These are phyloP conservation scores for Syzygium aqueum DNA, from an alignment of 345 rosid species.

Conservation along the genomic window DNA sequence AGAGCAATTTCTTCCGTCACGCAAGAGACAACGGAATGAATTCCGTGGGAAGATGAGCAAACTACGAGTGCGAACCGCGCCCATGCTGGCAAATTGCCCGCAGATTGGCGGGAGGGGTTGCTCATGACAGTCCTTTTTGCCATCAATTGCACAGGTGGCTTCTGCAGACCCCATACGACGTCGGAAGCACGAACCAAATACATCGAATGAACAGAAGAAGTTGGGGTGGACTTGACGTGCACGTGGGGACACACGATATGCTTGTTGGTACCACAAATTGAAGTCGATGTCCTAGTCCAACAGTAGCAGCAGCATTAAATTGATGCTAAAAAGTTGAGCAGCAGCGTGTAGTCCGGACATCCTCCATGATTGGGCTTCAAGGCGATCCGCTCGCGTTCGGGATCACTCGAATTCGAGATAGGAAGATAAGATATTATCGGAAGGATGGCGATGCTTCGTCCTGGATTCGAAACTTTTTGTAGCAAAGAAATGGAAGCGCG, in stretches of 20 bases:
- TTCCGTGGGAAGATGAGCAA: neutral
- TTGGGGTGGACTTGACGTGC: neutral
- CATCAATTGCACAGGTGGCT: neutral
- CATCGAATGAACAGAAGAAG: neutral
- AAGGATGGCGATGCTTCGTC: neutral
- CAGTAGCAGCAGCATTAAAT: neutral
- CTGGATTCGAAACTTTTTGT: neutral
- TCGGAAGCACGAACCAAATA: neutral
- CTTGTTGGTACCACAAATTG: neutral
- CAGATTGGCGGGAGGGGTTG: neutral
- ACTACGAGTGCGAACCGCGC: neutral
- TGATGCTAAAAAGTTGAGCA: neutral
- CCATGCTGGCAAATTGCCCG: neutral
- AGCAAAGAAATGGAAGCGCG: neutral
- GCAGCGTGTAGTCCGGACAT: neutral
- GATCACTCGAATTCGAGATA: neutral
- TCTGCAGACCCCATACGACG: neutral
- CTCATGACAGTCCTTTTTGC: neutral
- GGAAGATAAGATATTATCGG: neutral
- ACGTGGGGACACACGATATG: neutral
- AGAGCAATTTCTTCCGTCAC: neutral
- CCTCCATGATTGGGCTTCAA: neutral
- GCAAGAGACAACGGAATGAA: neutral
- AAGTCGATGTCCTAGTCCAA: neutral
- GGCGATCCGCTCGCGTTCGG: neutral